Evolutionary conservation across 768 basidiomycete genomes (phyloP).

Genomic region (Pleurotus platypus): DNA sequence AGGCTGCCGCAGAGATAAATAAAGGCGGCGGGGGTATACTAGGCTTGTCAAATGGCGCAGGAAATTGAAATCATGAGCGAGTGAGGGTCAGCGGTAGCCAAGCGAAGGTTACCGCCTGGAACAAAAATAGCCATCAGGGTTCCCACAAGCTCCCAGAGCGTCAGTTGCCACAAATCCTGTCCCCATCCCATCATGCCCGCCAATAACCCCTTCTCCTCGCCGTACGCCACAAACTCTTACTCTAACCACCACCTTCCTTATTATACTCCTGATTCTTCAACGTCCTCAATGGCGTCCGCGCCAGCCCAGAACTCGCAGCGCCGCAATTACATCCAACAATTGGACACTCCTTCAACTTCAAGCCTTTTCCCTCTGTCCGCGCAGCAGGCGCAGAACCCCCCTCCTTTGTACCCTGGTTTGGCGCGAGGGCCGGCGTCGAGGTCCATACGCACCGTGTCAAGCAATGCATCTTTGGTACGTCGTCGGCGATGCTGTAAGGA

Average conservation of each 20-base stretch:
- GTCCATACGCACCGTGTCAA: constrained; percentile 30
- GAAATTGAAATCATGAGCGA: constrained; percentile 19
- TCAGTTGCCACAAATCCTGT: not conserved
- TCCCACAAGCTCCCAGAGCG: not conserved
- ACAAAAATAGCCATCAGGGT: not conserved
- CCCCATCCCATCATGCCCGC: not conserved
- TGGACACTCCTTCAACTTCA: constrained; percentile 46
- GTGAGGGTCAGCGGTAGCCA: not conserved
- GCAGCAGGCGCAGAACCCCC: constrained; percentile 11
- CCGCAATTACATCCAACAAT: constrained; percentile 34
- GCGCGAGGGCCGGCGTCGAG: constrained; percentile 29
- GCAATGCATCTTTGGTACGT: constrained; percentile 40
- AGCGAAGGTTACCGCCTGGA: not conserved
- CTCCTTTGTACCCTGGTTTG: constrained; percentile 39
- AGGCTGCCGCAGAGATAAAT: constrained; percentile 34
- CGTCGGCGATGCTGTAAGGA: constrained; percentile 5
- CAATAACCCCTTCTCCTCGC: constrained; percentile 11
- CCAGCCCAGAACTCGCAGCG: constrained; percentile 33
- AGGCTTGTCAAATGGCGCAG: constrained; percentile 44
- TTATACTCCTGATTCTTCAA: constrained; percentile 9
- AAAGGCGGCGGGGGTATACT: constrained; percentile 34
- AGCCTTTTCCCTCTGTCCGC: constrained; percentile 41
- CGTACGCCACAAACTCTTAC: constrained; percentile 16
- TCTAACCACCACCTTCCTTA: constrained; percentile 11
- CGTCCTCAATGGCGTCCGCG: constrained; percentile 5